Base-by-base conservation (phyloP, 306 rosid genomes). In the Lablab purpureus region DNA sequence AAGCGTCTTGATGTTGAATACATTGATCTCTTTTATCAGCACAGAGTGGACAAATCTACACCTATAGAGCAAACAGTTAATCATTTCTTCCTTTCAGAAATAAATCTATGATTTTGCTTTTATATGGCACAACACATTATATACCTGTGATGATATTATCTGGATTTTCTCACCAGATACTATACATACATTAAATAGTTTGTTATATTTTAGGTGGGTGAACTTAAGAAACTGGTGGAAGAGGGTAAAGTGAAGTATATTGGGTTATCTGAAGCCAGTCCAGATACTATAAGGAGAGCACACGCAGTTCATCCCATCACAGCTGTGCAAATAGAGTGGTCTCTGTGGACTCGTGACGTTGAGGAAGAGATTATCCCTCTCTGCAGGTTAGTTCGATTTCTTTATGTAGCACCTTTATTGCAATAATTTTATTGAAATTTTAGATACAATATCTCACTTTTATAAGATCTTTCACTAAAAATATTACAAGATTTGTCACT, bases 1-100 rank as follows among this genome's bases (percentile, higher is more conserved):
- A 89, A 90, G 73, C 92, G 93, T 23, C 98, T 93, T 32, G 89
- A 32, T 21, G 82, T 93, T 6, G 86, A 87, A 9, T 91, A 85
- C 81, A 91, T 91, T 45, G 98, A 93, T 81, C 92, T 93, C 46
- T 93, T 90, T 80, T 93, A 91, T 77, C 95, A 88, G 55, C 97
- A 93, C 54, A 85, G 93, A 45, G 80, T 84, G 13, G 87, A 84
- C 71, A 47, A 6, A 14, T 43, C 87, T 6, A 84, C 85, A 34
- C 90, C 98, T 10, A 90, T 91, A 30, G 98, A 93, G 59, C 90
- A 90, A 28, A 93, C 97, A 49, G 98, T 93, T 49, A 45, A 25
- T 72, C 0, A 54, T 67, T 74, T 79, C 74, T 62, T 69, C 34
- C 8, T 17, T 30, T 58, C n/a, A 36, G 0, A 30, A 34, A 60